These are phyloP conservation scores for Parmelia sp. DNA, from an alignment of 495 filamentous ascomycete species.

Conservation along the genomic window DNA sequence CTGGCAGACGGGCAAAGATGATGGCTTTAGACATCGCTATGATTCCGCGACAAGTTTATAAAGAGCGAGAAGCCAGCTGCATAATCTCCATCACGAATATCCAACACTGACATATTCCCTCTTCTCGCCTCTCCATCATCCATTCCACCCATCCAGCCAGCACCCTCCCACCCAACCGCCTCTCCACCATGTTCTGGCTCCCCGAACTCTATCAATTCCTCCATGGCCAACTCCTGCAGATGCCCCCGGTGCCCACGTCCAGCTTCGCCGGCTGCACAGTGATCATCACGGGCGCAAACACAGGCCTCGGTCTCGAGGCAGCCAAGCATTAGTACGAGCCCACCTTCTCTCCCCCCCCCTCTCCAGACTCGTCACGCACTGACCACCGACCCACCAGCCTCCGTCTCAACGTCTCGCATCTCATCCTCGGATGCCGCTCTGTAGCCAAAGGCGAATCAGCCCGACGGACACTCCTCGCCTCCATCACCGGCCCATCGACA, in stretches of 20 bases:
- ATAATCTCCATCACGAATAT: too few relatives aligned
- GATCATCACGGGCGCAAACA: conserved; percentile 27
- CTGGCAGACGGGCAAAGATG: too few relatives aligned
- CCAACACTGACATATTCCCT: too few relatives aligned
- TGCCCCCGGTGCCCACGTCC: conserved; percentile 20
- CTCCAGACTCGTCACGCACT: neutral
- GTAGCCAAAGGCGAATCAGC: conserved; percentile 36
- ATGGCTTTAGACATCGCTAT: too few relatives aligned
- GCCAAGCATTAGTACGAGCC: conserved; percentile 9
- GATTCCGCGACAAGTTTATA: too few relatives aligned
- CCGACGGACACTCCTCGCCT: conserved; percentile 26
- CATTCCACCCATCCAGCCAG: too few relatives aligned
- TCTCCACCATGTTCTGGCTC: neutral
- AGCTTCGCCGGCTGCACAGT: conserved; percentile 24
- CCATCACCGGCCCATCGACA: conserved; percentile 25
- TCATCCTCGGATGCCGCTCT: conserved; percentile 42
- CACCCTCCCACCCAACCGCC: too few relatives aligned
- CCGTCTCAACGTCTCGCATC: conserved; percentile 30
- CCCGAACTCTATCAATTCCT: conserved; percentile 30
- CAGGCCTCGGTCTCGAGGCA: conserved; percentile 27
- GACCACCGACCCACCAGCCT: conserved; percentile 41
- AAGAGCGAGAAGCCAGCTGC: too few relatives aligned
- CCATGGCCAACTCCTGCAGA: conserved; percentile 42
- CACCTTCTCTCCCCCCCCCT: conserved; percentile 20
- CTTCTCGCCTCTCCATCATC: too few relatives aligned